These are phyloP conservation scores for Datura wrightii DNA, from an alignment of 257 asterid species.

Conservation along the genomic window DNA sequence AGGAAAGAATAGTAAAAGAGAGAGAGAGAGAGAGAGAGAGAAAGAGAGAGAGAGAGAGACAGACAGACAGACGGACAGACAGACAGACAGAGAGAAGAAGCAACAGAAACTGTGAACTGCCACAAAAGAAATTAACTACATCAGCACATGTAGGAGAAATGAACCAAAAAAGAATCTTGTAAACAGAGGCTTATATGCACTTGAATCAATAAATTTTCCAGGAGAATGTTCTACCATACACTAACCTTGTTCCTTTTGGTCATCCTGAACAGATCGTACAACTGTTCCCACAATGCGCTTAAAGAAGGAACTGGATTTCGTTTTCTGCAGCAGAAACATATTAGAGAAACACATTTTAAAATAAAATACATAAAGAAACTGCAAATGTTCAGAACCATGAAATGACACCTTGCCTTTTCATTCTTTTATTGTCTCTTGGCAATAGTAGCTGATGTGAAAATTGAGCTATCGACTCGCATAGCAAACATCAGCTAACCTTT, in stretches of 20 bases:
- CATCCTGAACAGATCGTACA: constrained; percentile 96
- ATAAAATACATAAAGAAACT: not conserved
- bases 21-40: not conserved
- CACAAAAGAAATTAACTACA: constrained; percentile 18
- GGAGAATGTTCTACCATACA: constrained; percentile 16
- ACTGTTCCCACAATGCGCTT: constrained; percentile 93
- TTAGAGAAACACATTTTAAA: not conserved
- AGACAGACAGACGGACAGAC: too few species aligned
- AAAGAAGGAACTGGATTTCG: constrained; percentile 73
- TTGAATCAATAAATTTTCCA: constrained; percentile 18
- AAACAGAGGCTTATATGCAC: not conserved
- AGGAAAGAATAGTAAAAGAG: not conserved
- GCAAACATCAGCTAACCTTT: not conserved
- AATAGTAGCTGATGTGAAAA: not conserved
- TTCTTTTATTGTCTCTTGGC: constrained; percentile 23
- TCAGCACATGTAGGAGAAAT: not conserved
- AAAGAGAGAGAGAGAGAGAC: too few species aligned
- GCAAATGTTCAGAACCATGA: constrained; percentile 27
- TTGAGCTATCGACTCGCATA: not conserved
- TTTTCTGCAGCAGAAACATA: constrained; percentile 59
- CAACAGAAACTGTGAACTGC: not conserved
- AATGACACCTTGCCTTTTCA: constrained; percentile 7
- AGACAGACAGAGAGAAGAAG: not conserved
- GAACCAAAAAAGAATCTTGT: not conserved
- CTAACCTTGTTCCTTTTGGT: constrained; percentile 93